Conservation (phyloP, 2,329 filamentous ascomycete genomes). For the Claviceps monticola region DNA sequence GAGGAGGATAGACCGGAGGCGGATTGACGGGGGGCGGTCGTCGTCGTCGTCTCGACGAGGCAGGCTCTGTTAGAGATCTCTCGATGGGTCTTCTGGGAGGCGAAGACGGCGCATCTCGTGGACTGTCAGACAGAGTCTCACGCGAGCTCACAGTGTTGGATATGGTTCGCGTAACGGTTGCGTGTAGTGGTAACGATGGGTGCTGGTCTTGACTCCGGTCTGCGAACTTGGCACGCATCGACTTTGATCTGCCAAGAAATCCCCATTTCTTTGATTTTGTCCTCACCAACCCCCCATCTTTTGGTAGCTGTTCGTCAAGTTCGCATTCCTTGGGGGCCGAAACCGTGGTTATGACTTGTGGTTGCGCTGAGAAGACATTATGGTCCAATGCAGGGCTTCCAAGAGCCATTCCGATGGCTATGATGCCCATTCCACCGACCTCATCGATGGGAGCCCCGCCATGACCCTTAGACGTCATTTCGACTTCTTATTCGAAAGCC, state of each 20-base stretch:
- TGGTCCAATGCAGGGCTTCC: constrained; percentile 48
- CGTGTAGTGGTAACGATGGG: background rate
- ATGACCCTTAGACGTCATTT: background rate
- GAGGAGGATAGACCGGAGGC: too few relatives aligned
- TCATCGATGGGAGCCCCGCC: constrained; percentile 15
- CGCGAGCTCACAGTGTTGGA: background rate
- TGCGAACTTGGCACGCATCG: constrained; percentile 15
- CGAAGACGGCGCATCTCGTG: background rate
- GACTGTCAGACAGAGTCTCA: background rate
- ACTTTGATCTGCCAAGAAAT: constrained; percentile 35
- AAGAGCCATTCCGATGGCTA: constrained; percentile 57
- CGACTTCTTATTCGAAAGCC: constrained; percentile 22
- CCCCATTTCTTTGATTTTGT: constrained; percentile 44
- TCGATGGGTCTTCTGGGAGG: background rate
- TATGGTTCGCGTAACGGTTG: background rate
- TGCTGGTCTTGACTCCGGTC: constrained; percentile 6
- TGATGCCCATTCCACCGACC: constrained; percentile 13
- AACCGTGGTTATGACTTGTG: constrained; percentile 12
- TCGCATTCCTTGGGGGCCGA: constrained; percentile 10
- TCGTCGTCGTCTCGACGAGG: background rate
- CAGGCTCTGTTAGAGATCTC: constrained; percentile 2
- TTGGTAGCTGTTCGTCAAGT: constrained; percentile 8
- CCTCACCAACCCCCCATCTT: constrained; percentile 14
- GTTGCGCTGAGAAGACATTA: constrained; percentile 14
- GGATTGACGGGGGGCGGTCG: too few relatives aligned